Percentiles rank a stretch among this genome's conserved stretches.
phyloP scores from a whole-genome alignment of 305 asterid species.

The Caryopteris hybrid region DNA sequence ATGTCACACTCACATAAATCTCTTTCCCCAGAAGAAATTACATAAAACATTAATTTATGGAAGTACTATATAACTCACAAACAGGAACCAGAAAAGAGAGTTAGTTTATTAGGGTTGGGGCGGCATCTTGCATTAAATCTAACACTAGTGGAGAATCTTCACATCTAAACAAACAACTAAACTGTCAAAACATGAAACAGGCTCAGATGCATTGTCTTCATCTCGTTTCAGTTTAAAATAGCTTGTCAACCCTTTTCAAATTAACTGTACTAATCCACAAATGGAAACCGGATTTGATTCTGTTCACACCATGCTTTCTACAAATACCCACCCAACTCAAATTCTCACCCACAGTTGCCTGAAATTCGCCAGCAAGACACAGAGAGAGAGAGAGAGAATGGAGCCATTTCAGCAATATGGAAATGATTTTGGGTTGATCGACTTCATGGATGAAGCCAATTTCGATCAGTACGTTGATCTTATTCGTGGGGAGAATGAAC shows the following conservation, averaged over 20 bases:
- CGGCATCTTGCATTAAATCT: neutral
- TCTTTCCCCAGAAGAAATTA: no score
- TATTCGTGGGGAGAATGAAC: conserved; percentile 20
- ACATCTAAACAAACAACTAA: neutral
- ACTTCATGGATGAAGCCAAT: conserved; percentile 36
- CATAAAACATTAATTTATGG: no score
- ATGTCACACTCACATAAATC: no score
- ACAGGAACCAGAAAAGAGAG: no score
- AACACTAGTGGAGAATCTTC: neutral
- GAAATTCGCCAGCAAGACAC: conserved; percentile 10
- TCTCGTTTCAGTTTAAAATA: neutral
- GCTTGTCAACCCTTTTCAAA: conserved; percentile 6
- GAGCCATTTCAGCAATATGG: conserved; percentile 12
- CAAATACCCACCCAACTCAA: neutral
- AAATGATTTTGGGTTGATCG: conserved; percentile 28
- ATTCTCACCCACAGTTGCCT: no score
- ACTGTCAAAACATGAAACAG: neutral
- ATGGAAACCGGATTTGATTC: conserved; percentile 13
- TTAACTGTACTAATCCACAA: no score
- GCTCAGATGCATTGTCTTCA: neutral
- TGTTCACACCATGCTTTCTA: conserved; percentile 21
- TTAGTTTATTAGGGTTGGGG: no score
- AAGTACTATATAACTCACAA: no score
- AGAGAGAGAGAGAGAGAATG: neutral
- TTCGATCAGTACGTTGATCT: conserved; percentile 28